Evolutionary conservation across 257 asterid species (phyloP), one percentile per base, ranked within the genome.

Genomic region (Rauvolfia tetraphylla): DNA sequence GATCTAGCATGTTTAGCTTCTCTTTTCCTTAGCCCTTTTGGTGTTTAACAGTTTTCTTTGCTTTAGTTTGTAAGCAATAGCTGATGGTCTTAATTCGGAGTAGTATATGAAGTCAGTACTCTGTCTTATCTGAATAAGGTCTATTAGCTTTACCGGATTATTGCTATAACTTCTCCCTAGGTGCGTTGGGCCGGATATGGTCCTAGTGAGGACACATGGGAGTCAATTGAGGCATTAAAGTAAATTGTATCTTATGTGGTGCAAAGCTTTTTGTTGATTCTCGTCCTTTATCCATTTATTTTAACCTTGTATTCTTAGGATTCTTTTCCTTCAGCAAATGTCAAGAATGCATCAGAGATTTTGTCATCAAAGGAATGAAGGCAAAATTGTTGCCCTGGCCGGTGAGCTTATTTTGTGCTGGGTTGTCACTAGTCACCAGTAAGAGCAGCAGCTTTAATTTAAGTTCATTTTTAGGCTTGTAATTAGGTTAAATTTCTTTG

Each of bases 111-210:
- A 38, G 51, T 67, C 51, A 22, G 8, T 10, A 62, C 68, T 25
- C 4, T 12, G 18, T 36, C 20, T 67, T 67, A 67, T 66, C 27
- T 36, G 49, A 66, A n/a, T 66, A 38, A 38, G 48, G 51, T 9
- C 12, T 23, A 20, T 23, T 38, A 0, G 22, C 23, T 27, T 67
- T 18, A 11, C 8, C 8, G 34, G 66, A 34, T 68, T 23, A 51
- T 48, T 65, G 36, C 46, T 71, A 49, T 49, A 27, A 20, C 10
- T 70, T 59, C 34, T 68, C n/a, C 49, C 73, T 57, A 93, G 97
- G 80, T 94, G 34, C 83, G 84, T 3, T 94, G 98, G 98, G 89
- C 86, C 79, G 96, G 96, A 65, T 92, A 94, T 86, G 91, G 93
- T n/a, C 85, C 87, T 0, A 87, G 80, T 10, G 79, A 84, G 7